Evolutionary conservation across 495 filamentous ascomycete species (phyloP).

Genomic region (Aspergillus ostianus): DNA sequence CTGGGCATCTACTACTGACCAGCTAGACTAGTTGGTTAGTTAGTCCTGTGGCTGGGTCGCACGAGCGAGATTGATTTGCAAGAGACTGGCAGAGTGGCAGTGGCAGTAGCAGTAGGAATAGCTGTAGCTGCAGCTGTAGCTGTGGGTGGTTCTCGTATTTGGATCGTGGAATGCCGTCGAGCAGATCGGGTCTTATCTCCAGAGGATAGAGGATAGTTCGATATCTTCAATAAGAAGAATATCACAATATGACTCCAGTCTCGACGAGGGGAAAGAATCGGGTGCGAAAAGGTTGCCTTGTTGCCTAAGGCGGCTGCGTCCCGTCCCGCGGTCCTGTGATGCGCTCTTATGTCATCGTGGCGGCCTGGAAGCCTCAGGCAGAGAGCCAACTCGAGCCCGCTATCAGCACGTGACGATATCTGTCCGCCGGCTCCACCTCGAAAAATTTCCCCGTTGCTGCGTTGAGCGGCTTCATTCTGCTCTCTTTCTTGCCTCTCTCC

Average conservation of each 20-base stretch:
- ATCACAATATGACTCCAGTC: no score
- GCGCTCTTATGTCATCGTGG: neutral
- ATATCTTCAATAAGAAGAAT: no score
- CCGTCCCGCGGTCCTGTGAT: conserved; percentile 12
- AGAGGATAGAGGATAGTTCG: no score
- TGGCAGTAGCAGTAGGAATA: no score
- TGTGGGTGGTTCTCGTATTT: no score
- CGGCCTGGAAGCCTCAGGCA: conserved; percentile 5
- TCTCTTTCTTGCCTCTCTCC: conserved; percentile 18
- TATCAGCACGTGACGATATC: conserved; percentile 53
- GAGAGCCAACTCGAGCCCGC: neutral
- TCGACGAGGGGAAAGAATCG: neutral
- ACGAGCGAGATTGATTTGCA: conserved; percentile 8
- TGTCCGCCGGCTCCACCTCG: conserved; percentile 40
- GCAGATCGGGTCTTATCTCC: no score
- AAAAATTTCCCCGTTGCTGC: conserved; percentile 45
- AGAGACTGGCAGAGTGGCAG: no score
- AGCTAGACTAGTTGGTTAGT: conserved; percentile 1
- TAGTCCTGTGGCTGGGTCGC: conserved; percentile 18
- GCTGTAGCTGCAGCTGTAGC: no score
- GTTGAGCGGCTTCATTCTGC: conserved; percentile 22
- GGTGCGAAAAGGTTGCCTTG: conserved; percentile 10
- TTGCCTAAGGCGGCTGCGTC: conserved; percentile 16
- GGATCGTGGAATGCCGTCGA: no score
- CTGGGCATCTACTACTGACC: conserved; percentile 3